Evolutionary conservation across 176 grass and related monocot genomes (phyloP).

Genomic region (Triticum dicoccoides): DNA sequence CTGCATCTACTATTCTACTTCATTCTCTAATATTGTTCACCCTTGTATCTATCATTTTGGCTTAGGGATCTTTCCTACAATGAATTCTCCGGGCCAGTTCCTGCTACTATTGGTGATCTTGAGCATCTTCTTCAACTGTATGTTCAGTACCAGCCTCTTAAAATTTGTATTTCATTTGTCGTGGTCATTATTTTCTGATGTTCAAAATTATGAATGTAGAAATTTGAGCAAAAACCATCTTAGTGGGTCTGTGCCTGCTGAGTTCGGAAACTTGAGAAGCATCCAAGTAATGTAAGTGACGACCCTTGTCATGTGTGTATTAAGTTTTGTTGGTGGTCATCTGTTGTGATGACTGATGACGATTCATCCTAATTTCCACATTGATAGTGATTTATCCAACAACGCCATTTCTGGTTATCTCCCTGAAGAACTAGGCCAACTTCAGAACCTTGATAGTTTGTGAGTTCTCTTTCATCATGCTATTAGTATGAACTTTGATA

Average conservation of each 20-base stretch:
- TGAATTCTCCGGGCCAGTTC: conserved; percentile 77
- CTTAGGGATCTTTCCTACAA: conserved; percentile 90
- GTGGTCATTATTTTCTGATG: conserved; percentile 21
- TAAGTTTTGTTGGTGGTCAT: conserved; percentile 1
- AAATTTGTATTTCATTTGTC: neutral
- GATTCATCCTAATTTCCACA: conserved; percentile 16
- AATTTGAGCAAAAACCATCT: conserved; percentile 93
- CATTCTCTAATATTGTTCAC: neutral
- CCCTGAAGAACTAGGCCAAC: conserved; percentile 84
- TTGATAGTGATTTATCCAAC: conserved; percentile 75
- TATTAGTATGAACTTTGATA: neutral
- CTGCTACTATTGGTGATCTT: conserved; percentile 85
- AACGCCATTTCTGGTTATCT: conserved; percentile 74
- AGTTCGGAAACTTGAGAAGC: conserved; percentile 95
- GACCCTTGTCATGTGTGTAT: neutral
- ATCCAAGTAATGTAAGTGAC: conserved; percentile 90
- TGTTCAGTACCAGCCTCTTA: conserved; percentile 26
- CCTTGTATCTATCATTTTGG: conserved; percentile 10
- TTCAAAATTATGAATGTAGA: conserved; percentile 32
- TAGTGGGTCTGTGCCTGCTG: conserved; percentile 63
- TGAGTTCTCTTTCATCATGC: conserved; percentile 47
- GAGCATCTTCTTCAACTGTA: conserved; percentile 98
- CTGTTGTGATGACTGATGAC: neutral
- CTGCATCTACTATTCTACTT: neutral
- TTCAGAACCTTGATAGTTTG: conserved; percentile 92